These are phyloP conservation scores for Neolentinus lepideus DNA, from an alignment of 1,284 basidiomycete genomes.

Conservation along the genomic window DNA sequence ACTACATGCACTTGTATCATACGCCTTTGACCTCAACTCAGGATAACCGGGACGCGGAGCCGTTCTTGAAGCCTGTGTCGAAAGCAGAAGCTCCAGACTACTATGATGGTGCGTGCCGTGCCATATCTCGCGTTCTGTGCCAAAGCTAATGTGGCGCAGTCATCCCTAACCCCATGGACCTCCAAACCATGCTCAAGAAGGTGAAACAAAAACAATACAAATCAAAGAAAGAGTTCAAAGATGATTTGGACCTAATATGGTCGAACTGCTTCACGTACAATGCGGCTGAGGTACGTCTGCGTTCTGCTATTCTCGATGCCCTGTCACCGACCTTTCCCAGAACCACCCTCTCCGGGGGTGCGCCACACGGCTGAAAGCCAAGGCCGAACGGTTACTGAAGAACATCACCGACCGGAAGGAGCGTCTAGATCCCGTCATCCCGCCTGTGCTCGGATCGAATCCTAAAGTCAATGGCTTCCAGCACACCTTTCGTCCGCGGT, in stretches of 20 bases:
- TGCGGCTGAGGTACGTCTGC: slow-evolving; percentile 65
- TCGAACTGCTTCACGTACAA: slow-evolving; percentile 94
- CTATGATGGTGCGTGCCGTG: slow-evolving; percentile 58
- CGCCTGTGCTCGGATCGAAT: slow-evolving; percentile 33
- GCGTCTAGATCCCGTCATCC: slow-evolving; percentile 55
- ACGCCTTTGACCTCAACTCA: slow-evolving; percentile 23
- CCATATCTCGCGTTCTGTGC: neutral
- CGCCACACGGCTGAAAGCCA: slow-evolving; percentile 68
- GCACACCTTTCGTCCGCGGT: neutral
- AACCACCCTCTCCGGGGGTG: slow-evolving; percentile 78
- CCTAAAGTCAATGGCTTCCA: neutral
- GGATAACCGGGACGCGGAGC: slow-evolving; percentile 84
- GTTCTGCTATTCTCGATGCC: neutral
- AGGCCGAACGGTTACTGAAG: slow-evolving; percentile 78
- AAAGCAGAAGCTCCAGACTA: slow-evolving; percentile 88
- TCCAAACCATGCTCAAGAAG: slow-evolving; percentile 88
- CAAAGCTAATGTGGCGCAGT: slow-evolving; percentile 38
- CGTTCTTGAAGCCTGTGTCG: slow-evolving; percentile 86
- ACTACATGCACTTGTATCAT: slow-evolving; percentile 8
- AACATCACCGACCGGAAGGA: slow-evolving; percentile 89
- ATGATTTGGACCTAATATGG: slow-evolving; percentile 96
- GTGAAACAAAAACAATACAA: slow-evolving; percentile 90
- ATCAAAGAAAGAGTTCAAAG: slow-evolving; percentile 88
- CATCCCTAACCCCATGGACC: slow-evolving; percentile 90
- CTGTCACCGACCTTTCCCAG: slow-evolving; percentile 17